Conservation (phyloP, 139 green algal species). For the Dunaliella sp. region DNA sequence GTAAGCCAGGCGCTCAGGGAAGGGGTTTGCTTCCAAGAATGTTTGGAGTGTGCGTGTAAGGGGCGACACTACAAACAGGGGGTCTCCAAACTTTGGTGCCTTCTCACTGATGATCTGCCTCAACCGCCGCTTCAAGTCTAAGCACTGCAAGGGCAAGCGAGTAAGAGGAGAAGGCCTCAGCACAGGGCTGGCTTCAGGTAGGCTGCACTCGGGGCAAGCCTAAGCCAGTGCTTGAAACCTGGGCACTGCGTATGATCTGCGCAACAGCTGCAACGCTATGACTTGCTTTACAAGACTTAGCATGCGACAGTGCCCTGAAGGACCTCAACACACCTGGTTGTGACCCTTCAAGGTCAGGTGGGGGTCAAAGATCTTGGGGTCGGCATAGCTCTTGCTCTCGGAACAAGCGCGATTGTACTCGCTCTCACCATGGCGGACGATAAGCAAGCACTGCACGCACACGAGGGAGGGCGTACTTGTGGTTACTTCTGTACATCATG, state of each 20-base stretch:
- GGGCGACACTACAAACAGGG: conserved; percentile 33
- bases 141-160: conserved; percentile 17
- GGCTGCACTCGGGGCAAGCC: too few relatives aligned
- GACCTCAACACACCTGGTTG: conserved; percentile 29
- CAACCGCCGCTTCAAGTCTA: conserved; percentile 6
- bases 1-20: conserved; percentile 13
- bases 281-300: too few relatives aligned
- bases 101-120: conserved; percentile 10
- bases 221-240: too few relatives aligned
- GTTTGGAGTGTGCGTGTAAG: conserved; percentile 35
- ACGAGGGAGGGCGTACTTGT: too few relatives aligned
- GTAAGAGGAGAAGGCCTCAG: too few relatives aligned
- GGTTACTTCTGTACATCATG: too few relatives aligned
- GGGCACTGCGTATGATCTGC: too few relatives aligned
- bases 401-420: conserved; percentile 30
- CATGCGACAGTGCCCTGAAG: neutral
- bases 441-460: conserved; percentile 15
- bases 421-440: conserved; percentile 35
- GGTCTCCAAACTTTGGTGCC: conserved; percentile 31
- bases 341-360: conserved; percentile 16
- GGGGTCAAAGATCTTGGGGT: conserved; percentile 35
- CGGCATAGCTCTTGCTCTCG: conserved; percentile 10
- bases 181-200: too few relatives aligned
- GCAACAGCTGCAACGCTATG: too few relatives aligned
- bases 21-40: conserved; percentile 24